Evolutionary conservation across 179 eudicot genomes (phyloP).

Genomic region (Drosera spatulata): DNA sequence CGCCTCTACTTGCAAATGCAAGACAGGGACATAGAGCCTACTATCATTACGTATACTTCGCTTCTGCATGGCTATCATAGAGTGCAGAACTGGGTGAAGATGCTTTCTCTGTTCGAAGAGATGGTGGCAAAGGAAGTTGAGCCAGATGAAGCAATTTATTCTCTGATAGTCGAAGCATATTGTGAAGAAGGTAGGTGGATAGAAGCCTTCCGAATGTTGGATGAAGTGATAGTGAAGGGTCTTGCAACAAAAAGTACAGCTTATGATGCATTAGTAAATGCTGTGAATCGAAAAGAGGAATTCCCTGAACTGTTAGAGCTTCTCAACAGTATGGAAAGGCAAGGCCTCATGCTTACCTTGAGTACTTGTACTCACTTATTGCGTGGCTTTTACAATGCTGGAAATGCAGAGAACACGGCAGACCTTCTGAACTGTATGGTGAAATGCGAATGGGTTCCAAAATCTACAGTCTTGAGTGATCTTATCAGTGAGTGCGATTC

Average conservation of each 20-base stretch:
- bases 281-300: constrained; percentile 24
- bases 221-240: constrained; percentile 43
- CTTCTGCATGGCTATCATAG: constrained; percentile 53
- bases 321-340: constrained; percentile 44
- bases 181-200: constrained; percentile 40
- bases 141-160: constrained; percentile 46
- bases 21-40: constrained; percentile 45
- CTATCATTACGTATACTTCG: constrained; percentile 45
- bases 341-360: constrained; percentile 45
- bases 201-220: constrained; percentile 35
- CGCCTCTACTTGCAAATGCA: constrained; percentile 56
- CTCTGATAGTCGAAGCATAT: constrained; percentile 33
- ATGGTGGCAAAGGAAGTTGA: constrained; percentile 49
- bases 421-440: constrained; percentile 31
- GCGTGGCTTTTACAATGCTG: constrained; percentile 26
- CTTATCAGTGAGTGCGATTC: constrained; percentile 11
- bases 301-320: constrained; percentile 27
- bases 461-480: constrained; percentile 22
- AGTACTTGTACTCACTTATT: constrained; percentile 37
- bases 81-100: constrained; percentile 39
- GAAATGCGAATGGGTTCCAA: constrained; percentile 46
- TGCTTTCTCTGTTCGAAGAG: constrained; percentile 54
- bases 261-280: constrained; percentile 24
- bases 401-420: constrained; percentile 31
- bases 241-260: constrained; percentile 22